Conservation (phyloP, 2,329 filamentous ascomycete species). For the Ophiostoma fasciatum region DNA sequence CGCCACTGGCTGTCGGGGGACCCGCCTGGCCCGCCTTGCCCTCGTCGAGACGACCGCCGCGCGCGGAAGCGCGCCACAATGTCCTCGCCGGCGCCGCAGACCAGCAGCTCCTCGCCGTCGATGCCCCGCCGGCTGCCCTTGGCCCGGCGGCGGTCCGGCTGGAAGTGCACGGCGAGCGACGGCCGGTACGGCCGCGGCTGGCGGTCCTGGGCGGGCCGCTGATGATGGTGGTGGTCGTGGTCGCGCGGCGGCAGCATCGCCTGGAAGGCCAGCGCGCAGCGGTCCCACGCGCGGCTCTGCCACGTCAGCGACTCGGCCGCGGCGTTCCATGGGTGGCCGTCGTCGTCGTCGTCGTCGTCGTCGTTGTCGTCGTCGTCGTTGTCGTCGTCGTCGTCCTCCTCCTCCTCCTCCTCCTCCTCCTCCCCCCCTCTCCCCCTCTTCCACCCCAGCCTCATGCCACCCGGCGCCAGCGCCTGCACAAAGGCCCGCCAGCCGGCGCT, state of each 20-base stretch:
- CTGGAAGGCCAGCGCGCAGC: conserved; percentile 26
- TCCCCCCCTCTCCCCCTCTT: too few species aligned
- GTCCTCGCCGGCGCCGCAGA: conserved; percentile 37
- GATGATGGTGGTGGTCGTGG: too few species aligned
- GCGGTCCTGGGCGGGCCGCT: conserved; percentile 18
- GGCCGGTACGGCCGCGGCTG: conserved; percentile 22
- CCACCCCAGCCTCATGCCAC: too few species aligned
- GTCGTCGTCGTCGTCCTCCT: too few species aligned
- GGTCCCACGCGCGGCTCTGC: conserved; percentile 38
- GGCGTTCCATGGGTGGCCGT: conserved; percentile 18
- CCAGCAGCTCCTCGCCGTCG: conserved; percentile 29
- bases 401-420: too few species aligned
- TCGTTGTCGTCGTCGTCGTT: background rate
- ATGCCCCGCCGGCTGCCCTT: background rate
- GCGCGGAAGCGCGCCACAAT: conserved; percentile 27
- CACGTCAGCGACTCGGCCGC: conserved; percentile 33
- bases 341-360: conserved; percentile 1
- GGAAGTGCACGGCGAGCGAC: conserved; percentile 29
- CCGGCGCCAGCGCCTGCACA: too few species aligned
- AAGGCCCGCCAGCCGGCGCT: conserved; percentile 30
- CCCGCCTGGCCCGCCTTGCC: too few species aligned
- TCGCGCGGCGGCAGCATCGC: conserved; percentile 15
- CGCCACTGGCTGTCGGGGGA: conserved; percentile 18
- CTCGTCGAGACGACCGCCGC: too few species aligned
- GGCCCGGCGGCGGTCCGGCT: conserved; percentile 13